Evolutionary conservation across 495 filamentous ascomycete species (phyloP), one percentile per base, ranked within the genome.

Genomic region (Immersiella caudata): DNA sequence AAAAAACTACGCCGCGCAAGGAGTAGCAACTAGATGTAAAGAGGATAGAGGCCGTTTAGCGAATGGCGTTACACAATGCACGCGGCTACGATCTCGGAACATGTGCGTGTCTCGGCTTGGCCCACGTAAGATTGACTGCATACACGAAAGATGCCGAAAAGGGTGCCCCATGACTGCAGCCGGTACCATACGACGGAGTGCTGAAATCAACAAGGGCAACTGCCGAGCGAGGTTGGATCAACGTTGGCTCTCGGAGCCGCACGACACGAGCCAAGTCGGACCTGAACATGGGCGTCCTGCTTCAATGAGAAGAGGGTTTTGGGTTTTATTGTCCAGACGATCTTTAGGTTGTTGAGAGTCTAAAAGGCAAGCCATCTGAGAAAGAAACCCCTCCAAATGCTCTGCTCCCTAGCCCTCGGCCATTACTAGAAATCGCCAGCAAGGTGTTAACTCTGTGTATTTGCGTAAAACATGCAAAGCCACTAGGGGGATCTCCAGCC

Each of bases 391-490:
- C 76, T 79, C 73, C 79, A 74, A 80, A 76, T 75, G 72, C 72
- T 70, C 75, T 76, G 75, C 74, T 67, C 66, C 77, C 77, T 70
- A 74, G 71, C 74, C 78, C 76, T 71, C 57, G 60, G 46, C 64
- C 67, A 56, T 74, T 75, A 74, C 72, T 73, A 79, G 71, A 73
- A 76, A 76, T 76, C 72, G 71, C 70, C 78, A 74, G 57, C 70
- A 72, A 77, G 69, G 78, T 75, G 60, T 76, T 73, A 67, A 67
- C 59, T 79, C 71, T 78, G 79, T 80, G 79, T 80, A 79, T 79
- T 75, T 81, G 77, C 76, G 76, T 76, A 83, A 81, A 83, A 77
- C 75, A 82, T 84, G 81, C 82, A 82, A 81, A 79, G 78, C 60
- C 74, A 79, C 79, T 79, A 72, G 78, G 74, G 75, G 71, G 69